Percentiles rank a stretch among this genome's conserved stretches.
Conservation (phyloP, 768 basidiomycete genomes). For the Auriculariales sp. region DNA sequence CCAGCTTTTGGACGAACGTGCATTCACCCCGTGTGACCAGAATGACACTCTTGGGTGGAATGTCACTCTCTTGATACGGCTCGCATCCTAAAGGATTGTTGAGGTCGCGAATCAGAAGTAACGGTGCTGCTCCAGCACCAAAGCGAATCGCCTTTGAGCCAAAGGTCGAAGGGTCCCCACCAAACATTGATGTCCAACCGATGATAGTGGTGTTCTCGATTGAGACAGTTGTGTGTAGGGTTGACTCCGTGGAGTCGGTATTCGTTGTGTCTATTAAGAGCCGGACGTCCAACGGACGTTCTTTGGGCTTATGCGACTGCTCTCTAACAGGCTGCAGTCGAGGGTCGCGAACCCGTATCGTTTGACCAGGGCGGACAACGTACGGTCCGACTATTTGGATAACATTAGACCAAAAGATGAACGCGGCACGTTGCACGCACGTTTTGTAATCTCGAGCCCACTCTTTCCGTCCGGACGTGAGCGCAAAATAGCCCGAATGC, state of each 20-base stretch:
- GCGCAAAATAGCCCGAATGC: conserved; percentile 64
- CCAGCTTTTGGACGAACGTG: conserved; percentile 76
- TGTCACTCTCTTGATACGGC: conserved; percentile 30
- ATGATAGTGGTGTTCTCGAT: conserved; percentile 34
- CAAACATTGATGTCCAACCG: conserved; percentile 59
- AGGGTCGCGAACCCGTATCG: conserved; percentile 71
- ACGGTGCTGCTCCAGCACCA: conserved; percentile 30
- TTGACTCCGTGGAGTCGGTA: conserved; percentile 54
- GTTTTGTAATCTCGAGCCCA: conserved; percentile 72
- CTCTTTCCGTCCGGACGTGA: conserved; percentile 71
- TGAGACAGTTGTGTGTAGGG: too few species aligned
- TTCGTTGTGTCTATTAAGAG: conserved; percentile 44
- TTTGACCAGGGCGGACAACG: conserved; percentile 62
- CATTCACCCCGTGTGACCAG: conserved; percentile 62
- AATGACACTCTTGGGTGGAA: conserved; percentile 37
- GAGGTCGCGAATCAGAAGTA: conserved; percentile 36
- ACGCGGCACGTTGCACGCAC: too few species aligned
- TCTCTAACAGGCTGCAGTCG: conserved; percentile 20
- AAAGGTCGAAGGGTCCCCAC: conserved; percentile 35
- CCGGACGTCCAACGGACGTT: conserved; percentile 31
- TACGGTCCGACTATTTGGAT: conserved; percentile 58
- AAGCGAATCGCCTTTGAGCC: conserved; percentile 24
- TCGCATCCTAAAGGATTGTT: conserved; percentile 46
- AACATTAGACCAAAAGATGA: too few species aligned
- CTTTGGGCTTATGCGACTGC: conserved; percentile 10